Evolutionary conservation across 2,329 filamentous ascomycete genomes (phyloP), one percentile per base, ranked within the genome.

Genomic region (Beauveria varroae): DNA sequence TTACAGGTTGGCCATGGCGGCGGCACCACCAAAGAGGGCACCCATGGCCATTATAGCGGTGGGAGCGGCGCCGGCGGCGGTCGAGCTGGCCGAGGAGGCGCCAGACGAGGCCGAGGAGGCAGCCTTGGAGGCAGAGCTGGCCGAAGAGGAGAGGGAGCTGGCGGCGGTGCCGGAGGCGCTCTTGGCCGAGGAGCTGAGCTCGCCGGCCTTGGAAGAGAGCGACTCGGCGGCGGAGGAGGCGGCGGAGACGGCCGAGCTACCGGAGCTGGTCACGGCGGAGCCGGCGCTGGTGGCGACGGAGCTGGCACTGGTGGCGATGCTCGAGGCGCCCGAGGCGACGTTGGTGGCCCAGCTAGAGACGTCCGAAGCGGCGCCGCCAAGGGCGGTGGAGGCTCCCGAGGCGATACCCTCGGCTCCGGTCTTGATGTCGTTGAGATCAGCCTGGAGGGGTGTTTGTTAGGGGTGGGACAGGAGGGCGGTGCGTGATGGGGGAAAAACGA

Each of bases 21-120:
- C 79, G 3, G 75, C 77, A 66, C 78, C 79, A 26, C 78, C 79
- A 54, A 80, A 69, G 62, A 81, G 71, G 26, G 78, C 78, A 37
- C 78, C 78, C 52, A 81, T 69, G 22, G 74, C 78, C 47, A 80
- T 65, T 30, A 73, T 77, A 30, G 72, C 79, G 18, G 77, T 79
- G 64, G 72, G 73, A 51, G 74, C 68, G 53, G 68, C 72, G 7
- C 73, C 72, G 8, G 65, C 70, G 60, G 37, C 37, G 5, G 41
- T 28, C 5, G 61, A 22, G 30, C 30, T 34, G 18, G 41, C 16
- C 44, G 56, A 50, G 30, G 51, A 60, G 56, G 65, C 65, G n/a
- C 65, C 68, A 26, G 52, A 59, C 34, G 56, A 57, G 63, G 20
- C 65, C 51, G 61, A 63, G 20, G 64, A 63, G 14, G 61, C 62